Evolutionary conservation across 352 stramenopile genomes (phyloP), one percentile per base, ranked within the genome.

Genomic region (Blastocystis sp.): DNA sequence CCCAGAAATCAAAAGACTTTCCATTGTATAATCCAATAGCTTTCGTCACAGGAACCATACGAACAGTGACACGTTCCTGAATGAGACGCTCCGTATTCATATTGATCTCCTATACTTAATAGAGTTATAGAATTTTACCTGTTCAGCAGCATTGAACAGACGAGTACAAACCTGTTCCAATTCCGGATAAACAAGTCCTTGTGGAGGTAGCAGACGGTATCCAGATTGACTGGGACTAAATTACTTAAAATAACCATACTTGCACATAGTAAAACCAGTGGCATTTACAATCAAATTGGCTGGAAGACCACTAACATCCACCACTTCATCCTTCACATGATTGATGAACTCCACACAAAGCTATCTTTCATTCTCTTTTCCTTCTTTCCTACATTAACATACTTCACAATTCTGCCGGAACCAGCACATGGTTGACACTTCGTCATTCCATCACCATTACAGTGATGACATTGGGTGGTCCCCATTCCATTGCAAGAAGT

Each of bases 61-160:
- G 42, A 17, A 89, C 56, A 13, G 78, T 89, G 19, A 89, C 78
- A 37, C 78, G 78, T 42, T 89, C 40, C 66, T 89, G 78, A 24
- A 89, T 27, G 22, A 89, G 54, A 77, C 78, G 53, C 24, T 79
- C 78, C 22, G 68, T 37, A 58, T 42, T 53, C 13, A 33, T 9
- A 35, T 89, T 76, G 37, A 89, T 89, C n/a, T 60, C 17, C 73
- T 84, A 69, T 7, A n/a, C 3, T 13, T 76, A 3, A 62, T 13
- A 33, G 3, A 62, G 3, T 13, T 62, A 3, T 13, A 33, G 2
- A 62, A n/a, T 33, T 13, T 6, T 15, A 62, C 56, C 3, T n/a
- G 53, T 30, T 89, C 66, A 24, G 78, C 60, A 13, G 40, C 51
- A 19, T 9, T 58, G 66, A 59, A 89, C 6, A 89, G 78, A 30